Conservation (phyloP, 768 basidiomycete genomes). For the Suillus cothurnatus region DNA sequence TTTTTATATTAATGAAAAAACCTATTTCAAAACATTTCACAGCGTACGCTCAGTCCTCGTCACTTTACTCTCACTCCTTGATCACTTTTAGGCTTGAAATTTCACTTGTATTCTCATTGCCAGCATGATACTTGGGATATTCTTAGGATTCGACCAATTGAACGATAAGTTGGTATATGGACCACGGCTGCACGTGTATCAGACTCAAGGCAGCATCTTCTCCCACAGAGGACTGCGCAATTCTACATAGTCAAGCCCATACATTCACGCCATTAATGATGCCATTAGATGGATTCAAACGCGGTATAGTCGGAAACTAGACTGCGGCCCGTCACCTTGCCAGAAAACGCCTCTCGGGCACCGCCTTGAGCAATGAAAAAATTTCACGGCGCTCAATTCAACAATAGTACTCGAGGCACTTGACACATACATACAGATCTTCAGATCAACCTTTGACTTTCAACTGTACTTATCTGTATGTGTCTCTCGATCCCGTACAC, state of each 20-base stretch:
- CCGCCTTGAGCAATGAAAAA: background rate
- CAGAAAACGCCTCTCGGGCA: background rate
- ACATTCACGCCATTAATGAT: background rate
- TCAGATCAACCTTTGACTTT: background rate
- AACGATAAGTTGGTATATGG: background rate
- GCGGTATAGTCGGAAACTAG: no score
- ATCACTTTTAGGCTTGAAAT: background rate
- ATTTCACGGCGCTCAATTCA: background rate
- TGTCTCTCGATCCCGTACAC: no score
- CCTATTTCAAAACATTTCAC: background rate
- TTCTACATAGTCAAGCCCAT: no score
- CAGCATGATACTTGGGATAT: background rate
- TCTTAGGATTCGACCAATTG: background rate
- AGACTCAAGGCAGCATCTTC: background rate
- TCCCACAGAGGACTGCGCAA: background rate
- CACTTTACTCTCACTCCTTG: conserved; percentile 2
- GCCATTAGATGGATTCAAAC: background rate
- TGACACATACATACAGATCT: background rate
- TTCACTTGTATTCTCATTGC: background rate
- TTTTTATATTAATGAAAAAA: conserved; percentile 4
- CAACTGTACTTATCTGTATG: background rate
- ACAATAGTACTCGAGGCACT: background rate
- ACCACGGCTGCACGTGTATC: background rate
- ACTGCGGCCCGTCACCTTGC: background rate
- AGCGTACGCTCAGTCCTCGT: background rate